phyloP scores from a whole-genome alignment of 306 rosid species.

The Citrullus amarus region DNA sequence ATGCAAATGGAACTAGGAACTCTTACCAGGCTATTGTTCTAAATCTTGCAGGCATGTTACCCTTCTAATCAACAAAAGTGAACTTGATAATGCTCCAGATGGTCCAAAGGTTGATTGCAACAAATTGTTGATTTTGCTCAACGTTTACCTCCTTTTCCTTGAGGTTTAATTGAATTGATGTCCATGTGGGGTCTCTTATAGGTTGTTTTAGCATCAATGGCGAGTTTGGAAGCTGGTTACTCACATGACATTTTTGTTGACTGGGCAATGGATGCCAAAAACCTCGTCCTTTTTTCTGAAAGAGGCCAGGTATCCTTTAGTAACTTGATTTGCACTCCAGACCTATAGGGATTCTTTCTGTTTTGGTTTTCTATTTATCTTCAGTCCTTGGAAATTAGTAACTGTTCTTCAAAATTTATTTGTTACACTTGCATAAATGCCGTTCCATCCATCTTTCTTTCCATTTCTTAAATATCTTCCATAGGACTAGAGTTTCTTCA shows the following conservation, averaged over 20 bases:
- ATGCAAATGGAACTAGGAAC: background rate
- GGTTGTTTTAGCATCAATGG: slow-evolving; percentile 98
- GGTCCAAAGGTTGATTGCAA: slow-evolving; percentile 67
- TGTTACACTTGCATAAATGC: background rate
- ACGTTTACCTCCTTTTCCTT: slow-evolving; percentile 4
- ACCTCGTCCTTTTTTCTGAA: slow-evolving; percentile 85
- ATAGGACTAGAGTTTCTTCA: background rate
- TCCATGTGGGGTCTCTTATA: slow-evolving; percentile 19
- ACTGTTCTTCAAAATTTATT: background rate
- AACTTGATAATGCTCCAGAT: slow-evolving; percentile 82
- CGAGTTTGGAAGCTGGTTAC: slow-evolving; percentile 96
- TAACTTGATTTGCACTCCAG: background rate
- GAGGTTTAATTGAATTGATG: slow-evolving; percentile 7
- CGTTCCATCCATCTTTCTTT: background rate
- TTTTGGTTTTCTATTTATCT: background rate
- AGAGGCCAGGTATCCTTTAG: slow-evolving; percentile 72
- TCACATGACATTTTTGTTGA: slow-evolving; percentile 94
- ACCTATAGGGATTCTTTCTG: background rate
- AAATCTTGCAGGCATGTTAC: slow-evolving; percentile 51
- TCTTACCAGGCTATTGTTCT: slow-evolving; percentile 23
- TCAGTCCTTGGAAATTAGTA: background rate
- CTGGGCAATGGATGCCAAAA: slow-evolving; percentile 69
- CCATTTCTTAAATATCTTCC: background rate
- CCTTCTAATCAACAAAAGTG: slow-evolving; percentile 62
- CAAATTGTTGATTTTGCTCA: background rate